Evolutionary conservation across 495 filamentous ascomycete genomes (phyloP).

Genomic region (Aspergillus kassunensis): DNA sequence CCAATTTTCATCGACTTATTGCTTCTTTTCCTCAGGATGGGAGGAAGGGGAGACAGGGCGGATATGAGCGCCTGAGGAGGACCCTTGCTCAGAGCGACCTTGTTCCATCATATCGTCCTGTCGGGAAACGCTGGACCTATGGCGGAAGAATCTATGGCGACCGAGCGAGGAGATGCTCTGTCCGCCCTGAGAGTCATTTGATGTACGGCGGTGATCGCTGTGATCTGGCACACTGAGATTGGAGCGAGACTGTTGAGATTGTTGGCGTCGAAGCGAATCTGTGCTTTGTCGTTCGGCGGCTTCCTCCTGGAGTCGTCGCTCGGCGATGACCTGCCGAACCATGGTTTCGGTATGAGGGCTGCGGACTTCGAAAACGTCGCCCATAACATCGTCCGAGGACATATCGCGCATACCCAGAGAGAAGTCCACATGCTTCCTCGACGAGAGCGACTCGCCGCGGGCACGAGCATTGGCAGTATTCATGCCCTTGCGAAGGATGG

Average conservation of each 20-base stretch:
- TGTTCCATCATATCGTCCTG: slow-evolving; percentile 33
- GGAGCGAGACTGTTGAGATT: slow-evolving; percentile 14
- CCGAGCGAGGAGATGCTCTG: slow-evolving; percentile 28
- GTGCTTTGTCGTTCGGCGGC: slow-evolving; percentile 31
- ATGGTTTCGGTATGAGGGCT: slow-evolving; percentile 33
- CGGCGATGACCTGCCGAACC: slow-evolving; percentile 31
- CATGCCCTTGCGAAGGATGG: slow-evolving; percentile 52
- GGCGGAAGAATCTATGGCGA: slow-evolving; percentile 39
- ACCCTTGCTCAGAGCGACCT: slow-evolving; percentile 20
- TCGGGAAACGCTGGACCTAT: slow-evolving; percentile 26
- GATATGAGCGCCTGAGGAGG: slow-evolving; percentile 6
- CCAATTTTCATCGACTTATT: too few relatives aligned
- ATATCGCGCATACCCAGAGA: slow-evolving; percentile 65
- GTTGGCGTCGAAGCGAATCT: slow-evolving; percentile 18
- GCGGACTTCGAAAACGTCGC: slow-evolving; percentile 64
- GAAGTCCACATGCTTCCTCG: slow-evolving; percentile 69
- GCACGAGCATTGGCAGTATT: slow-evolving; percentile 40
- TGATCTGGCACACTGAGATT: slow-evolving; percentile 23
- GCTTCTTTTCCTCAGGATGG: slow-evolving; percentile 2
- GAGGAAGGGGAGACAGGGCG: slow-evolving; percentile 1
- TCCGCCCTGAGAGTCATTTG: slow-evolving; percentile 33
- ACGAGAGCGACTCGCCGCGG: slow-evolving; percentile 53
- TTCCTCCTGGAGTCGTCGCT: slow-evolving; percentile 45
- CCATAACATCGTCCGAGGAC: slow-evolving; percentile 56
- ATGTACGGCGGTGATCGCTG: slow-evolving; percentile 24